Evolutionary conservation across 2,329 filamentous ascomycete species (phyloP), one percentile per base, ranked within the genome.

Genomic region (Bipolaris oryzae): DNA sequence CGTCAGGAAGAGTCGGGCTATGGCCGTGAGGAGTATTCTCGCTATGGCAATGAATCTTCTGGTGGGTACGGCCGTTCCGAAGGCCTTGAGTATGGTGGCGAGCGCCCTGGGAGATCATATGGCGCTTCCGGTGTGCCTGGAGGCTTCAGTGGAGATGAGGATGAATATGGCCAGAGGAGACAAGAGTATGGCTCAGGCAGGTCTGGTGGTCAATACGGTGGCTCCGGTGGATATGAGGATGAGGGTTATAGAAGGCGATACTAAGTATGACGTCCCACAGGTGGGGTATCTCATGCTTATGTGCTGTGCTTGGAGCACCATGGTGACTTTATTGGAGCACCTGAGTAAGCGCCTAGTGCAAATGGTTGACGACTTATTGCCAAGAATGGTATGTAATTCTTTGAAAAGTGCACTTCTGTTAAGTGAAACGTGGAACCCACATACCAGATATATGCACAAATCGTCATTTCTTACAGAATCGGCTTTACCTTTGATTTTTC

Each of bases 221-320:
- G 64, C 16, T 52, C 42, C 15, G 15, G 51, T n/a, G 47, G 48
- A 42, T 63, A 66, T 21, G 67, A 62, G 6, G 59, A 68, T 13
- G 62, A 69, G 38, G 58, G 62, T 2, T 68, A 67, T 47, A 61
- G 52, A 37, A 50, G 63, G 37, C 59, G 64, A 42, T 69, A 69
- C 45, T 68, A 52, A 45, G 34, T 7, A 49, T 53, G 31, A 41
- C 31, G 43, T 31, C 23, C 16, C 18, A 20, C 21, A 2, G 42
- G 42, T 15, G 33, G 48, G 46, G 34, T 20, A 6, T 42, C 33
- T 23, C 21, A 49, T 35, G 7, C 16, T 31, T 15, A 18, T 33
- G 23, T 21, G 46, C 21, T 20, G 31, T 45, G 39, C 39, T 13
- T 37, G 33, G 52, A 55, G 52, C 46, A 55, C 46, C 52, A 7